Evolutionary conservation across 768 basidiomycete genomes (phyloP), one percentile per base, ranked within the genome.

Genomic region (Chlorophyllum brunneum): DNA sequence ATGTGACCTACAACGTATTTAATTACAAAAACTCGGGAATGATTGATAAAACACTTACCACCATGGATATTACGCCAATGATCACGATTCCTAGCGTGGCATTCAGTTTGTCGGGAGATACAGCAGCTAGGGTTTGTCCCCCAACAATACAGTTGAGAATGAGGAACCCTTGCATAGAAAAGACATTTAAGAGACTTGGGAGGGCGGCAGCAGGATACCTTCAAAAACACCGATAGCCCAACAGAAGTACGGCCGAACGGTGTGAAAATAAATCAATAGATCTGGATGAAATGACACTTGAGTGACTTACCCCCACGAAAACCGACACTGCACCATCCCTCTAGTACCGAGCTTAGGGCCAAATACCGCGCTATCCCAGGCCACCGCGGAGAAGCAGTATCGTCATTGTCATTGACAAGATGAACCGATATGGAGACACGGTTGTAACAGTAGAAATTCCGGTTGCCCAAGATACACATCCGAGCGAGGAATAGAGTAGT

Each of bases 291-390:
- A 27, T 10, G 15, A 23, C 5, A 15, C 6, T 9, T 20, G 20
- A 33, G 9, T 6, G 7, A 58, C 58, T 60, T 47, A 69, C 66
- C 65, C 65, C 63, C 63, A 66, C 20, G 67, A 58, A 51, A 63
- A 64, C n/a, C 57, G 58, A 61, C 86, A 81, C 54, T 82, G 78
- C 20, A 89, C 81, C 87, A 92, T 88, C 50, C 86, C 86, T 16
- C 90, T 75, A 61, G 86, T 78, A n/a, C 91, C 91, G 0, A 87
- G 70, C 63, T 82, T 84, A 0, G 91, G 88, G 9, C 91, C 88
- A 68, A 88, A 89, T 2, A 83, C 81, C n/a, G 70, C 71, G 50
- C 76, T 76, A 44, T 16, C 48, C 16, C 43, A 37, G 31, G 22
- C n/a, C 16, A 50, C 30, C 8, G 37, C 15, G 11, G 15, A 33